Conservation (phyloP, 306 rosid genomes). For the Astragalus glycyphyllos region DNA sequence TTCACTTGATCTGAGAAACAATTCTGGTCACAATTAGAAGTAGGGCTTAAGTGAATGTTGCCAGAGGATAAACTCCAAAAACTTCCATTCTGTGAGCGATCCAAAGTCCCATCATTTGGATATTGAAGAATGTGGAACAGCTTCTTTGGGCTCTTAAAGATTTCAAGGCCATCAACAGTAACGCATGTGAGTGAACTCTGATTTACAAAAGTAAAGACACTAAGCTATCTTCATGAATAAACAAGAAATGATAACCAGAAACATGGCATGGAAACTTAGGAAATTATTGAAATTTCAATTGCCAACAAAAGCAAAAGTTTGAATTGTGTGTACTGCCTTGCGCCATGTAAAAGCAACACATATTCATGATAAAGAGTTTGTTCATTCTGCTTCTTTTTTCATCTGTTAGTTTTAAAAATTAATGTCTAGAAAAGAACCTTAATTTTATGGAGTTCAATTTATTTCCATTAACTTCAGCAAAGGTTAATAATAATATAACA, state of each 20-base stretch:
- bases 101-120: slow-evolving; percentile 44
- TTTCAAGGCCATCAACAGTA: slow-evolving; percentile 50
- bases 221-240: slow-evolving; percentile 27
- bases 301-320: slow-evolving; percentile 8
- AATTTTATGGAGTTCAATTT: neutral
- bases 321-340: no score
- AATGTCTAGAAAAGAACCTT: neutral
- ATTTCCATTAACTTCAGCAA: neutral
- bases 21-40: slow-evolving; percentile 49
- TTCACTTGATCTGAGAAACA: slow-evolving; percentile 41
- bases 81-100: slow-evolving; percentile 49
- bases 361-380: neutral
- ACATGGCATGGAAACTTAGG: slow-evolving; percentile 10
- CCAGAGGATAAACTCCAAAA: slow-evolving; percentile 61
- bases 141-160: slow-evolving; percentile 74
- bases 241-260: slow-evolving; percentile 1
- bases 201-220: slow-evolving; percentile 31
- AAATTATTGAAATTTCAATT: slow-evolving; percentile 16
- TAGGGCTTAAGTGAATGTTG: slow-evolving; percentile 66
- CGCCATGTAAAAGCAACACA: no score
- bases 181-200: slow-evolving; percentile 61
- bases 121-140: slow-evolving; percentile 80
- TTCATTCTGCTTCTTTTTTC: neutral
- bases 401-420: neutral
- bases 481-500: neutral